Evolutionary conservation across 2,329 filamentous ascomycete species (phyloP).

Genomic region (Colletotrichum theobromicola): DNA sequence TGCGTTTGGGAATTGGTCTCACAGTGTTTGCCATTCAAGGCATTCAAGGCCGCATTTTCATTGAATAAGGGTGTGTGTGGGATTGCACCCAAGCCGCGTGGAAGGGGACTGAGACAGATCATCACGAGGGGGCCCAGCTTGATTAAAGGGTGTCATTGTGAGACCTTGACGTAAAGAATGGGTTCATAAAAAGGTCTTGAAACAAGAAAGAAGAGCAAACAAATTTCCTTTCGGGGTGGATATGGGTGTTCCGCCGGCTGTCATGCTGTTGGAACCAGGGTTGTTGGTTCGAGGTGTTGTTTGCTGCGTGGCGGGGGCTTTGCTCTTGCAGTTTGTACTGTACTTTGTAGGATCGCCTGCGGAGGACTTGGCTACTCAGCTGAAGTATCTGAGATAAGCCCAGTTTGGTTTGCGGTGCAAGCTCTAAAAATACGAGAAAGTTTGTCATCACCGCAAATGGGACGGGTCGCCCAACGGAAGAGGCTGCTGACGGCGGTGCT

Average conservation of each 20-base stretch:
- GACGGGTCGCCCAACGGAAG: background rate
- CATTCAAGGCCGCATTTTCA: background rate
- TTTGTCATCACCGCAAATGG: background rate
- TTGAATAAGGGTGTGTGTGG: background rate
- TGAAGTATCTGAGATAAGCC: conserved; percentile 6
- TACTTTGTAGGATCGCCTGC: background rate
- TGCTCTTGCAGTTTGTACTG: background rate
- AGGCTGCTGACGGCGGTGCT: background rate
- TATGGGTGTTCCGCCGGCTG: background rate
- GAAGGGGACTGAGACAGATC: background rate
- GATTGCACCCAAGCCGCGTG: background rate
- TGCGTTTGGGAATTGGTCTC: background rate
- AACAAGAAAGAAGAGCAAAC: background rate
- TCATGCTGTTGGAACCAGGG: background rate
- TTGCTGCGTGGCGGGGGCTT: background rate
- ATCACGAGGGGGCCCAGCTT: background rate
- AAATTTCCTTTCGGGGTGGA: background rate
- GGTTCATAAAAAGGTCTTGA: background rate
- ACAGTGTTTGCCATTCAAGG: background rate
- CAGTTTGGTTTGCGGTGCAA: background rate
- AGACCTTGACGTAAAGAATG: background rate
- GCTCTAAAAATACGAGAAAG: conserved; percentile 12
- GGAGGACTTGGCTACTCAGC: conserved; percentile 8
- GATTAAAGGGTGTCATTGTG: background rate
- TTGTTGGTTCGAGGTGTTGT: background rate